A percentile compares a stretch with the other conserved stretches of the same genome.
Evolutionary conservation across 768 basidiomycete genomes (phyloP).

Genomic region (Lactarius hengduanensis): DNA sequence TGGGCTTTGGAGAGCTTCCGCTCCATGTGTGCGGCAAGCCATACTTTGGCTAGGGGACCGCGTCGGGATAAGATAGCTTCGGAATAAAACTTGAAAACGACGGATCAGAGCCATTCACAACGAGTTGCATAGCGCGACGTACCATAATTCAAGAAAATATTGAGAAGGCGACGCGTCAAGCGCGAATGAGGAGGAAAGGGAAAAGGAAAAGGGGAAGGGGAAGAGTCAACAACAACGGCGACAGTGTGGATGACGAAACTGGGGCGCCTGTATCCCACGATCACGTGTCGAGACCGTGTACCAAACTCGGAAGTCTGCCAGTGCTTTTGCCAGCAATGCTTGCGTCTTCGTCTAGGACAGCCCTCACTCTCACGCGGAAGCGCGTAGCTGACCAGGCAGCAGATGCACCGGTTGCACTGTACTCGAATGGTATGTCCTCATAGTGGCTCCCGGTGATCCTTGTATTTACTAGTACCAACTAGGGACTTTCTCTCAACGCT

Average conservation of each 20-base stretch:
- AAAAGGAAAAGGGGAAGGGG: not conserved
- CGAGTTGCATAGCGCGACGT: conserved; percentile 1
- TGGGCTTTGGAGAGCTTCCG: conserved; percentile 95
- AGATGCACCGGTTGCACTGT: not conserved
- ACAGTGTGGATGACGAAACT: conserved; percentile 12
- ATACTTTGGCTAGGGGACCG: conserved; percentile 94
- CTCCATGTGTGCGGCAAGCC: conserved; percentile 99
- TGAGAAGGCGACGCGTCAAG: conserved; percentile 23
- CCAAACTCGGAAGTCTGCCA: not conserved
- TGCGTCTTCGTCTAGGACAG: conserved; percentile 25
- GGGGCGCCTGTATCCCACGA: conserved; percentile 9
- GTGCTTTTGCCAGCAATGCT: conserved; percentile 5
- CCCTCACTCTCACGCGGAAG: conserved; percentile 15
- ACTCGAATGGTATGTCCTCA: conserved; percentile 13
- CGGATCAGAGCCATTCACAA: conserved; percentile 15
- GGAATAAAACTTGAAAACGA: conserved; percentile 69
- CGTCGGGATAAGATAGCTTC: conserved; percentile 92
- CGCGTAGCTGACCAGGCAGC: conserved; percentile 9
- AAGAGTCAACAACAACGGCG: conserved; percentile 1
- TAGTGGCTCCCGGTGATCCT: not conserved
- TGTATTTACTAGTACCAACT: not conserved
- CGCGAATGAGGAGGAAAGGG: conserved; percentile 8
- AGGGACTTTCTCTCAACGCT: not conserved
- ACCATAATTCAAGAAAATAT: conserved; percentile 29
- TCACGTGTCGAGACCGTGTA: not conserved